Base-by-base conservation (phyloP, 192 early-diverging fungal genomes). In the Obelidium mucronatum region DNA sequence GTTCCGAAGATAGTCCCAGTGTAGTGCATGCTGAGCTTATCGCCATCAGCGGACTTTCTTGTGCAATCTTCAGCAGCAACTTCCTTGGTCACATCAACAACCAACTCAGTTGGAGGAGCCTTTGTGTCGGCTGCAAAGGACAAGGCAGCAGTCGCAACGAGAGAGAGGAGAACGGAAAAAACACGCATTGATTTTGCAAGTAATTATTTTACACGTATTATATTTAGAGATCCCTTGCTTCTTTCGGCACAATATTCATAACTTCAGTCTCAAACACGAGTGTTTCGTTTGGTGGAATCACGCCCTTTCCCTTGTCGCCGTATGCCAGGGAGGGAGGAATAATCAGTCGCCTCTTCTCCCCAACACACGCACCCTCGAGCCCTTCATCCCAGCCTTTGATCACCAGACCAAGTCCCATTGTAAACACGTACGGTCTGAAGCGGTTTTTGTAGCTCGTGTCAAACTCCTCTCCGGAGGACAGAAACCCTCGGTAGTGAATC, bases 241-340 rank as follows among this genome's bases (percentile, higher is more conserved):
- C 44, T 48, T 48, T 48, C 44, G 0, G n/a, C n/a, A n/a, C n/a
- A n/a, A n/a, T n/a, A n/a, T n/a, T n/a, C n/a, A n/a, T n/a, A n/a
- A 94, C 75, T 72, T 94, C 91, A 5, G 93, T 91, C 22, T 94
- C 93, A 78, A 95, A 94, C 24, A 93, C 91, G 35, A 95, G 84
- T 40, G 91, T 91, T 0, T 91, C 66, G 0, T 77, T 79, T 3
- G 69, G 58, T 33, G 72, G 73, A 54, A 87, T 86, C 56, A 75
- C 79, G 26, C 90, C 85, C 54, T 77, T 55, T 24, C 90, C 90
- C 52, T 85, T 81, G 34, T 81, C 89, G 42, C 90, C 89, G 71
- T 82, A 82, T 15, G 79, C 79, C 2, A 94, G 67, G 40, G 83
- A 53, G 40, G 93, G 69, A 31, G 94, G 94, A 76, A 95, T 95